phyloP scores from a whole-genome alignment of 768 basidiomycete species.

The Amanita pallidorosea region DNA sequence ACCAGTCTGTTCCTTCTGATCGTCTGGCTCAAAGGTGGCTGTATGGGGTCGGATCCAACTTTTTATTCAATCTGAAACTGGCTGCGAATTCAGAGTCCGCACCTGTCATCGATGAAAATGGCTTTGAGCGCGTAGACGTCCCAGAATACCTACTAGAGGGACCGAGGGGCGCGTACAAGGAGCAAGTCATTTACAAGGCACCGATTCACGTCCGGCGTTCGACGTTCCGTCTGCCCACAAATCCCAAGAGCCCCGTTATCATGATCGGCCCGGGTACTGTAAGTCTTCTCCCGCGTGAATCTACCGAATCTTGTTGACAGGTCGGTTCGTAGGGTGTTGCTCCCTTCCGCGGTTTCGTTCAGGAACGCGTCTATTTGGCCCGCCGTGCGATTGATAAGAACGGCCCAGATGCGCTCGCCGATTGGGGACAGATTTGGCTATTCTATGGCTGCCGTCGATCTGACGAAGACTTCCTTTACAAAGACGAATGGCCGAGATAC shows the following conservation, averaged over 20 bases:
- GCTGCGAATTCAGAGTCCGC: constrained; percentile 50
- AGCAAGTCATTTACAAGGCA: constrained; percentile 62
- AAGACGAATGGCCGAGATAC: constrained; percentile 92
- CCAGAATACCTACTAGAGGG: constrained; percentile 85
- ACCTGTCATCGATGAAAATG: constrained; percentile 26
- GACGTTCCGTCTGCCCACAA: constrained; percentile 94
- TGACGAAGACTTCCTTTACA: constrained; percentile 87
- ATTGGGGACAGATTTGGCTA: constrained; percentile 92
- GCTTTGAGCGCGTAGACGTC: constrained; percentile 28
- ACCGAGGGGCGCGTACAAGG: constrained; percentile 77
- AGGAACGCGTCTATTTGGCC: constrained; percentile 94
- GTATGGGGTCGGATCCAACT: constrained; percentile 90
- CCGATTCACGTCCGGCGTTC: constrained; percentile 94
- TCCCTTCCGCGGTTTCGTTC: constrained; percentile 97
- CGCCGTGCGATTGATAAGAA: constrained; percentile 94
- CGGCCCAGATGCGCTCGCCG: constrained; percentile 82
- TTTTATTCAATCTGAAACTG: constrained; percentile 85
- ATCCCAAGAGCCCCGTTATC: constrained; percentile 96
- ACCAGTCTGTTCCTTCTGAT: constrained; percentile 53
- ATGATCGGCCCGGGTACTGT: constrained; percentile 99
- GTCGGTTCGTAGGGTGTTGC: constrained; percentile 72
- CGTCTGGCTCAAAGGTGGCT: constrained; percentile 55
- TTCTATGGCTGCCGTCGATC: constrained; percentile 95
- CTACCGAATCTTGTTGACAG: constrained; percentile 1
- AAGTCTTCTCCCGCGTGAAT: constrained; percentile 21